Evolutionary conservation across 164 flowering plant species (phyloP).

Genomic region (Hamamelis virginiana): DNA sequence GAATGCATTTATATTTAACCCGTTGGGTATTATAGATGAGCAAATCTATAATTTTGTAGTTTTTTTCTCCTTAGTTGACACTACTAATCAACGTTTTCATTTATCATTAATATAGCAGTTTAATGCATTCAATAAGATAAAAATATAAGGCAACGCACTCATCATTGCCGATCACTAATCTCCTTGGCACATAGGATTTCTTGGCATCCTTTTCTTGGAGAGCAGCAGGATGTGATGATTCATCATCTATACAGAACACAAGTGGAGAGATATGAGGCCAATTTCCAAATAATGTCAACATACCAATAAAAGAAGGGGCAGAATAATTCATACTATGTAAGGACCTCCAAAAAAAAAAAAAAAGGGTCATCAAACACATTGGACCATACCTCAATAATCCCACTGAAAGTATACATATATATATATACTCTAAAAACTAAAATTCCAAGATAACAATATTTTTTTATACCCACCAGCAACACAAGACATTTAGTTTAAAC

Average conservation of each 20-base stretch:
- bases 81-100: neutral
- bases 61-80: neutral
- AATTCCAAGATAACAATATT: too few species aligned
- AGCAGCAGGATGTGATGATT: constrained; percentile 34
- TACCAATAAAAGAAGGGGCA: neutral
- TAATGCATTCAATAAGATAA: constrained; percentile 1
- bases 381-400: neutral
- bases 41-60: neutral
- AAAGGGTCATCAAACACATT: neutral
- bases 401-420: neutral
- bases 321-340: neutral
- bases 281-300: neutral
- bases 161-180: constrained; percentile 79
- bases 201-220: constrained; percentile 31
- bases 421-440: too few species aligned
- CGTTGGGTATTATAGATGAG: neutral
- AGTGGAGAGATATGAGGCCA: neutral
- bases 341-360: neutral
- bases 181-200: constrained; percentile 65
- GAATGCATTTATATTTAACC: neutral
- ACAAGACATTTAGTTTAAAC: too few species aligned
- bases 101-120: too few species aligned
- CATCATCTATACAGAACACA: constrained; percentile 42
- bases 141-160: constrained; percentile 57
- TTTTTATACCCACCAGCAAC: too few species aligned